Conservation (phyloP, 768 basidiomycete genomes). For the Pilatotrama ljubarskyi region DNA sequence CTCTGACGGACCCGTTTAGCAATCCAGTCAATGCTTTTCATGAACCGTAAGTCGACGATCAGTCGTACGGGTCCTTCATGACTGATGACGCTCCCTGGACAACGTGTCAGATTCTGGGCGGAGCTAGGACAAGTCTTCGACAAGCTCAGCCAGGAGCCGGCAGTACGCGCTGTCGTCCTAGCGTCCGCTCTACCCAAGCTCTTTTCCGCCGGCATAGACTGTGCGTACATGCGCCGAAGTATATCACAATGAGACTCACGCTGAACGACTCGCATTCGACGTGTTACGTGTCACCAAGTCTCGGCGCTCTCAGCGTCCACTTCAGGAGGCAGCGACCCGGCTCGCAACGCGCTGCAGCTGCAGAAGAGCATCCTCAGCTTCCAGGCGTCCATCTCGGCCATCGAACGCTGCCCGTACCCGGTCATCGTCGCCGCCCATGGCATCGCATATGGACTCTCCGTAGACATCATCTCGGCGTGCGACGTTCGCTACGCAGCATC, state of each 20-base stretch:
- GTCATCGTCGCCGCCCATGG: constrained; percentile 86
- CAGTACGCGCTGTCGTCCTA: constrained; percentile 72
- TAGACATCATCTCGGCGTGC: constrained; percentile 75
- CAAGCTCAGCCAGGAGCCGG: constrained; percentile 47
- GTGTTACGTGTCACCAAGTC: background rate
- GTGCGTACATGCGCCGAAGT: constrained; percentile 43
- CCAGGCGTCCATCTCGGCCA: constrained; percentile 68
- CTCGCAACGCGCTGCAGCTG: constrained; percentile 50
- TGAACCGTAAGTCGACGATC: constrained; percentile 43
- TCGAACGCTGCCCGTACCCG: constrained; percentile 70
- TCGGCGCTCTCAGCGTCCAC: background rate
- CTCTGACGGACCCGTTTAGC: constrained; percentile 33
- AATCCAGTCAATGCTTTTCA: constrained; percentile 69
- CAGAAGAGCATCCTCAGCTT: constrained; percentile 55
- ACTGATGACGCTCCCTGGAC: background rate
- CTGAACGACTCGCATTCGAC: background rate
- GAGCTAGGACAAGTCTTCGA: constrained; percentile 68
- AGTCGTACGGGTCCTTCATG: background rate
- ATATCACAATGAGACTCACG: no score
- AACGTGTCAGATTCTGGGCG: constrained; percentile 62
- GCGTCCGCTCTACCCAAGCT: constrained; percentile 68
- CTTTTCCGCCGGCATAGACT: constrained; percentile 84
- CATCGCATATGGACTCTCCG: constrained; percentile 68
- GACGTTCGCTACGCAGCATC: constrained; percentile 77
- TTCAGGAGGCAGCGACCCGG: constrained; percentile 46